Evolutionary conservation across 2,329 filamentous ascomycete genomes (phyloP), one percentile per base, ranked within the genome.

Genomic region (Geosmithia morbida): DNA sequence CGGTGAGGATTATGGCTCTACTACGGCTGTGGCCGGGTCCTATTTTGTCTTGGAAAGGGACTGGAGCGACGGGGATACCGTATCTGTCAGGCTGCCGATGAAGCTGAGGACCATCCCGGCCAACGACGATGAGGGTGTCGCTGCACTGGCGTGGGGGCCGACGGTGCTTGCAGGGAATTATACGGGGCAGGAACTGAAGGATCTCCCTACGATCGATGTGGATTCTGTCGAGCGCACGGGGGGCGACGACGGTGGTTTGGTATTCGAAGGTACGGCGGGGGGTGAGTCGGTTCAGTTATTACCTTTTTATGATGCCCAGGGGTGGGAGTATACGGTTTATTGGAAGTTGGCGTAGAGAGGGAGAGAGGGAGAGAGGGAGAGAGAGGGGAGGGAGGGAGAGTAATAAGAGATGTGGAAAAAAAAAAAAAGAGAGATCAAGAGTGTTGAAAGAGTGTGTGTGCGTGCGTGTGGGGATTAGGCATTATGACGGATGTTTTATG

Each of bases 61-160:
- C 0, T 75, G 71, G 72, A 52, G 39, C 0, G 59, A 63, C 0
- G 67, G 66, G 2, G 71, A 75, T 49, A 59, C 44, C 0, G 62
- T 75, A 3, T 60, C 57, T 0, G 53, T 75, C 4, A 61, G 56
- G n/a, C 54, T 74, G 2, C 70, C 69, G 0, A 72, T 73, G 68
- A 56, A 54, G 14, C 54, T 74, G 1, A 60, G 63, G 5, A 61
- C 61, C 0, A 53, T 75, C 1, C 49, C 63, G 0, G 67, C 72
- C n/a, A 73, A 74, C 48, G 71, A 75, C 47, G 61, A 73, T 30
- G 43, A 55, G 3, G 56, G 45, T 3, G 48, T 73, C 2, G 69
- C 65, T 2, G 70, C 71, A 0, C 43, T 74, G 11, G 67, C 69
- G 0, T 74, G 65, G 46, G 72, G 71, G 0, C 72, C 70, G 0